Evolutionary conservation across 2,329 filamentous ascomycete species (phyloP), one percentile per base, ranked within the genome.

Genomic region (Fusarium sp.): DNA sequence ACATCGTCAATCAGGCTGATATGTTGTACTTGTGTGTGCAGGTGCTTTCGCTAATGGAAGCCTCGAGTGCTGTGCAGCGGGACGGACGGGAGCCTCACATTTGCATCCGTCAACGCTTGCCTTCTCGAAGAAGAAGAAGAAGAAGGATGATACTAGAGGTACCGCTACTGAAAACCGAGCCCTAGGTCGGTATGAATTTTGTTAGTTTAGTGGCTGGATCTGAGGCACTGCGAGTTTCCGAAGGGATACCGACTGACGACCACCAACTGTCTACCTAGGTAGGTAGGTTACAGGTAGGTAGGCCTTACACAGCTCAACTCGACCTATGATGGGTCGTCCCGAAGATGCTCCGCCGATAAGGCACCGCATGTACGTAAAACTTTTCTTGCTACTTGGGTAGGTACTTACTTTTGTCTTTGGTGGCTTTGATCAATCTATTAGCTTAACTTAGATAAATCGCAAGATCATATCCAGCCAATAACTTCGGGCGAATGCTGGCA

Each of bases 261-360:
- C 44, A 45, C 46, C 15, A 51, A 31, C 52, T 19, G 4, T 3
- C 19, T 19, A 19, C 3, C 19, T 19, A 4, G 19, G 4, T n/a
- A n/a, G n/a, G n/a, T n/a, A n/a, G n/a, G n/a, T n/a, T n/a, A n/a
- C n/a, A n/a, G n/a, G n/a, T n/a, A n/a, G n/a, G n/a, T n/a, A n/a
- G n/a, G n/a, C n/a, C n/a, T 4, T 59, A 32, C 43, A 55, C 57
- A 47, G 35, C 48, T 54, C 50, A 46, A 35, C 15, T 15, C 36
- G 32, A 37, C 35, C 35, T 53, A 37, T 37, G n/a, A 61, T 61
- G 52, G 42, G 62, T 62, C 58, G 57, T 57, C 58, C 66, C 66
- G 66, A 68, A 42, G 66, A 69, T 68, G 57, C 66, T 69, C 66
- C 66, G 66, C 66, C 61, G 58, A 69, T 61, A 61, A 67, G 62